Conservation (phyloP, 345 rosid genomes). For the Pistacia vera region DNA sequence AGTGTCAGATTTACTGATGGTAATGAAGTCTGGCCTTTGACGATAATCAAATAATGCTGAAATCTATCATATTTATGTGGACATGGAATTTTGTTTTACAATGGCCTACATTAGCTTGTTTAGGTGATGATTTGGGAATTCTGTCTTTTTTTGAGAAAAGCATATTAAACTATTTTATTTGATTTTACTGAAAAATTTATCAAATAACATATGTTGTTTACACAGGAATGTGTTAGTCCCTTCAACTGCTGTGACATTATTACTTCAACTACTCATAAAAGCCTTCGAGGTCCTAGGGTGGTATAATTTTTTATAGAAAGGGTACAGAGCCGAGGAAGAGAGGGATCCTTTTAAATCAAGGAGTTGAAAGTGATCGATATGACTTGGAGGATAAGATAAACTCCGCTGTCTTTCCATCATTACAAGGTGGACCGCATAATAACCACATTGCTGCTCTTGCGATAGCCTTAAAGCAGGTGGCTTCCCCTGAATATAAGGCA, state of each 20-base stretch:
- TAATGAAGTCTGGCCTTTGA: not conserved
- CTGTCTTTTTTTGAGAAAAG: not conserved
- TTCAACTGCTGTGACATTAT: conserved; percentile 89
- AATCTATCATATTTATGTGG: not conserved
- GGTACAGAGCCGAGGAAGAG: conserved; percentile 73
- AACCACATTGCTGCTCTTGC: conserved; percentile 90
- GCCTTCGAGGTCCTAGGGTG: conserved; percentile 96
- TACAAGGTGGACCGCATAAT: conserved; percentile 96
- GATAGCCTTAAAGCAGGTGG: conserved; percentile 70
- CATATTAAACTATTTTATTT: not conserved
- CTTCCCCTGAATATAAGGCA: conserved; percentile 70
- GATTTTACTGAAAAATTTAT: not conserved
- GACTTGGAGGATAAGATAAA: conserved; percentile 91
- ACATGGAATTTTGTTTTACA: not conserved
- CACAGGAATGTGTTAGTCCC: conserved; percentile 74
- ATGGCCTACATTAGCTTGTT: not conserved
- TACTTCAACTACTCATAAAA: conserved; percentile 93
- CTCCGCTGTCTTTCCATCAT: conserved; percentile 83
- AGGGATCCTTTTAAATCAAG: conserved; percentile 51
- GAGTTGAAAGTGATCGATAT: conserved; percentile 57
- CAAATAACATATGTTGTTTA: conserved; percentile 7
- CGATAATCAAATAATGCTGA: not conserved
- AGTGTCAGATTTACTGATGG: not conserved
- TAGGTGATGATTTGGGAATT: not conserved
- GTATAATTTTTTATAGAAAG: conserved; percentile 79